Evolutionary conservation across 345 rosid species (phyloP).

Genomic region (Eucalyptus marginata): DNA sequence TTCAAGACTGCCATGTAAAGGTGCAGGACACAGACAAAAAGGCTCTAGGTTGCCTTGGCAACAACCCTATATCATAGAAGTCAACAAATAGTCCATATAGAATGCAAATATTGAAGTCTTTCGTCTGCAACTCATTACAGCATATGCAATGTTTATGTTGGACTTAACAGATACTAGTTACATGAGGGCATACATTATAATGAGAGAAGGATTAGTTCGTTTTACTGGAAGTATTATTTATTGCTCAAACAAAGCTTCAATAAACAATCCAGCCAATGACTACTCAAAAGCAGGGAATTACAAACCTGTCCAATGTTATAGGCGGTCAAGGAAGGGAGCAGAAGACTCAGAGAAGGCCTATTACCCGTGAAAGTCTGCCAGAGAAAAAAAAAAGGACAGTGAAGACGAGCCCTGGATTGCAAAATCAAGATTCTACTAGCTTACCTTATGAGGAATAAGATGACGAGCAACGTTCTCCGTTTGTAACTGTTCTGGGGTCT

Average conservation of each 20-base stretch:
- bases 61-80: not conserved
- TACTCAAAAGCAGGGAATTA: not conserved
- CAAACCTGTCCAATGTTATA: slow-evolving; percentile 81
- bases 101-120: not conserved
- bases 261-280: not conserved
- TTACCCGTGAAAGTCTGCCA: slow-evolving; percentile 76
- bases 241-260: not conserved
- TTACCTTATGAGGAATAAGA: slow-evolving; percentile 94
- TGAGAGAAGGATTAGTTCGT: not conserved
- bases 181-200: not conserved
- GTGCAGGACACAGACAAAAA: not conserved
- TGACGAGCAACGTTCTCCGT: slow-evolving; percentile 62
- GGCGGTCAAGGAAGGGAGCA: slow-evolving; percentile 72
- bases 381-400: not conserved
- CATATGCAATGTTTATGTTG: not conserved
- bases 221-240: not conserved
- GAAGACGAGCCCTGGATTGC: not conserved
- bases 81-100: not conserved
- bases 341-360: slow-evolving; percentile 88
- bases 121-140: not conserved
- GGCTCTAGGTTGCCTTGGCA: not conserved
- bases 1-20: not conserved
- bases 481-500: slow-evolving; percentile 82
- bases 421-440: not conserved
- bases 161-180: not conserved